phyloP scores from a whole-genome alignment of 768 basidiomycete genomes.

The Coprinopsis marcescibilis region DNA sequence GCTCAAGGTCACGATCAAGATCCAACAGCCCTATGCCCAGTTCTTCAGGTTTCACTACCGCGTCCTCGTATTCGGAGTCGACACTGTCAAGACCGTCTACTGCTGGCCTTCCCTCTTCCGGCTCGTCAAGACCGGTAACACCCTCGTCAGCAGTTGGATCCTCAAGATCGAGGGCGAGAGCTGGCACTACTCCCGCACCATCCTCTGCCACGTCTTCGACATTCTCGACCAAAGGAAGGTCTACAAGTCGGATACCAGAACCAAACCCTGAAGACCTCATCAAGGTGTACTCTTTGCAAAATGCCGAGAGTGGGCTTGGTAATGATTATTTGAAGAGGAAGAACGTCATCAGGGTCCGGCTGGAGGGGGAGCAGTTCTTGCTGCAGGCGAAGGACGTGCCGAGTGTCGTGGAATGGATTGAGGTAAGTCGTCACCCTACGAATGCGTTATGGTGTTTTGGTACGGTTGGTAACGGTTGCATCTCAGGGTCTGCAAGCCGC shows the following conservation, averaged over 20 bases:
- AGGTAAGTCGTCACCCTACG: constrained; percentile 45
- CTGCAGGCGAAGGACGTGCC: constrained; percentile 81
- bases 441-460: constrained; percentile 7
- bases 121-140: constrained; percentile 4
- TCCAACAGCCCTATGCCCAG: constrained; percentile 19
- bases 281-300: constrained; percentile 73
- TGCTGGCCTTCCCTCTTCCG: constrained; percentile 9
- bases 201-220: constrained; percentile 4
- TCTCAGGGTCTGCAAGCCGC: constrained; percentile 82
- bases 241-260: constrained; percentile 25
- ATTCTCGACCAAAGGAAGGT: constrained; percentile 12
- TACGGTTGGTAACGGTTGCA: neutral
- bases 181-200: constrained; percentile 7
- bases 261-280: constrained; percentile 52
- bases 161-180: constrained; percentile 15
- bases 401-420: constrained; percentile 92
- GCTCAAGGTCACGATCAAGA: constrained; percentile 14
- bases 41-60: neutral
- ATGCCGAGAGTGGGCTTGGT: constrained; percentile 91
- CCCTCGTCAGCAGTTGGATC: constrained; percentile 4
- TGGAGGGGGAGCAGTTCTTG: constrained; percentile 96
- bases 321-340: constrained; percentile 92
- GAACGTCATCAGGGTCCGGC: constrained; percentile 87
- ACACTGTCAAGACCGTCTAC: constrained; percentile 9
- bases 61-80: constrained; percentile 3